phyloP scores from a whole-genome alignment of 2,329 filamentous ascomycete genomes.

The Apiospora koreana region DNA sequence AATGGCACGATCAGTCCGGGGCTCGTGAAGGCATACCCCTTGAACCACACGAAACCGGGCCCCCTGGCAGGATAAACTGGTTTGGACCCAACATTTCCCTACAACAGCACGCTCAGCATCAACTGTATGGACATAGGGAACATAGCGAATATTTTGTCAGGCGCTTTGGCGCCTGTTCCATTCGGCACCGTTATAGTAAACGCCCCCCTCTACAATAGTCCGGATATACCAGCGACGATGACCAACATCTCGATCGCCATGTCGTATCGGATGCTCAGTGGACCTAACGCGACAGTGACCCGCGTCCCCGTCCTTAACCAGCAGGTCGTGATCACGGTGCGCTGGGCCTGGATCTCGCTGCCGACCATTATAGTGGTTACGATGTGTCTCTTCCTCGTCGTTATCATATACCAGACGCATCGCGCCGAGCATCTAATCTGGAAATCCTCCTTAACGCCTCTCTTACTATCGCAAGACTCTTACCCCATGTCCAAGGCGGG shows the following conservation, averaged over 20 bases:
- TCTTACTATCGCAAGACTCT: background rate
- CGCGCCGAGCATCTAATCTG: conserved; percentile 9
- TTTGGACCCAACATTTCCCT: too few relatives aligned
- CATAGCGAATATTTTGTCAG: too few relatives aligned
- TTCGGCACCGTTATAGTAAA: too few relatives aligned
- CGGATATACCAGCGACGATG: background rate
- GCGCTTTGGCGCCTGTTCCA: too few relatives aligned
- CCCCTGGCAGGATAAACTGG: too few relatives aligned
- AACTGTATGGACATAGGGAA: too few relatives aligned
- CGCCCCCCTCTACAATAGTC: too few relatives aligned
- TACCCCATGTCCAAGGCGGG: background rate
- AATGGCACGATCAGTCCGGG: too few relatives aligned
- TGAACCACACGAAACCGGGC: too few relatives aligned
- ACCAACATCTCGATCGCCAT: background rate
- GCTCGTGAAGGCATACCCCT: too few relatives aligned
- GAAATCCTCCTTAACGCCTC: conserved; percentile 12
- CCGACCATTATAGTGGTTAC: background rate
- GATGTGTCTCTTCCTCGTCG: background rate
- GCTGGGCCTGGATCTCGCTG: conserved; percentile 9
- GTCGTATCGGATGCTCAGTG: conserved; percentile 10
- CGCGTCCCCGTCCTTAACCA: background rate
- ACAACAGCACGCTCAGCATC: too few relatives aligned
- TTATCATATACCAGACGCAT: background rate
- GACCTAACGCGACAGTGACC: conserved; percentile 8
- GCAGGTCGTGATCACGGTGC: background rate